Percentiles rank a stretch among this genome's conserved stretches.
phyloP scores from a whole-genome alignment of 352 stramenopile genomes.

The Pythium inflatum region DNA sequence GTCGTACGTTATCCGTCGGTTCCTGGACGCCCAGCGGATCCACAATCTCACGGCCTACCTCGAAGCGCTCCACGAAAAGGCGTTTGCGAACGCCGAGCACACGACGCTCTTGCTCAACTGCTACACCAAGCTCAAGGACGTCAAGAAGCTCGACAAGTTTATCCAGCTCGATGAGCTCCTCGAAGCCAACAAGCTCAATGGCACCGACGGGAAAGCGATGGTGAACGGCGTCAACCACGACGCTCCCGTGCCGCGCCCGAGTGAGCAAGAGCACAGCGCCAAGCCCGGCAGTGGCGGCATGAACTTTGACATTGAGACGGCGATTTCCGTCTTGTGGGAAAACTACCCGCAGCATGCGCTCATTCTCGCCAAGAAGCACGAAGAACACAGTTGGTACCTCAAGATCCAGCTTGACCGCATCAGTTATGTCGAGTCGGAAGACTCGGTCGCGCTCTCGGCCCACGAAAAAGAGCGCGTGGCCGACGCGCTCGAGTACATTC shows the following conservation, averaged over 20 bases:
- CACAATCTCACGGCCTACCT: conserved; percentile 97
- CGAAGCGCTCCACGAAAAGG: conserved; percentile 92
- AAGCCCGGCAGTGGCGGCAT: conserved; percentile 45
- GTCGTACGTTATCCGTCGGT: conserved; percentile 98
- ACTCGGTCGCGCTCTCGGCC: conserved; percentile 66
- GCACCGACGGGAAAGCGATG: background rate
- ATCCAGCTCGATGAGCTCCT: conserved; percentile 86
- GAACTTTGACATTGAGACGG: conserved; percentile 93
- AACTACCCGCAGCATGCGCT: conserved; percentile 92
- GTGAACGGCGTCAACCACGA: conserved; percentile 11
- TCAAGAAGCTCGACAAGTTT: conserved; percentile 93
- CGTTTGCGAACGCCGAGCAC: conserved; percentile 91
- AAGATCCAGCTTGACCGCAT: conserved; percentile 93
- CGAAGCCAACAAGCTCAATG: conserved; percentile 39
- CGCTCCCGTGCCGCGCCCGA: conserved; percentile 24
- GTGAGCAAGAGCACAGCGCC: conserved; percentile 14
- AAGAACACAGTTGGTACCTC: conserved; percentile 92
- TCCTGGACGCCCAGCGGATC: conserved; percentile 97
- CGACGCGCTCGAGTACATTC: conserved; percentile 92
- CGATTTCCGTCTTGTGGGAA: conserved; percentile 91
- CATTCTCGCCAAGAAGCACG: conserved; percentile 88
- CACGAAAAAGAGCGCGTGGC: conserved; percentile 82
- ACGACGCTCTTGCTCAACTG: conserved; percentile 95
- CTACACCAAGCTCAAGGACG: conserved; percentile 95
- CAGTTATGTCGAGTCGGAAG: conserved; percentile 83